Conservation (phyloP, 495 filamentous ascomycete species). For the Penicillium coprophilum region DNA sequence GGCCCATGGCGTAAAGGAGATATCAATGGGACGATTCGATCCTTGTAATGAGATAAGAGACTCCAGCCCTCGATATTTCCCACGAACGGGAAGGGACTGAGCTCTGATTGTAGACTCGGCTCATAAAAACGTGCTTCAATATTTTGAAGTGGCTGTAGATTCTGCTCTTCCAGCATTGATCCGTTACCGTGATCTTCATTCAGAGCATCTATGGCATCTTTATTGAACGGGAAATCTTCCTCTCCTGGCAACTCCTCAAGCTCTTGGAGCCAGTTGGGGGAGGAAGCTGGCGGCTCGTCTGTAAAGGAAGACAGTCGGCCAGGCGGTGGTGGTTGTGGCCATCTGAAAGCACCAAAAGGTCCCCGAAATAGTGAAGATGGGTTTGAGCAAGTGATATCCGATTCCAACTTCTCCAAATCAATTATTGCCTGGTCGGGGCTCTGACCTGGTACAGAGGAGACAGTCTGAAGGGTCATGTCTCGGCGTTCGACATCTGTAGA, state of each 20-base stretch:
- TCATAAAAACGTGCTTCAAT: background rate
- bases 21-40: slow-evolving; percentile 19
- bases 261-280: slow-evolving; percentile 10
- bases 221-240: background rate
- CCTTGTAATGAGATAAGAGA: slow-evolving; percentile 25
- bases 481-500: slow-evolving; percentile 19
- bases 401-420: slow-evolving; percentile 17
- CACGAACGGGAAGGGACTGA: background rate
- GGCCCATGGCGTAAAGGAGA: slow-evolving; percentile 20
- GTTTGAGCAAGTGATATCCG: background rate
- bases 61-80: slow-evolving; percentile 17
- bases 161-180: background rate
- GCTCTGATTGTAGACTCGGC: background rate
- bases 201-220: background rate
- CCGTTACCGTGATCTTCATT: background rate
- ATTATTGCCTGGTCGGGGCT: slow-evolving; percentile 13
- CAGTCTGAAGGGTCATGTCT: slow-evolving; percentile 16
- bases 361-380: slow-evolving; percentile 16
- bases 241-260: background rate
- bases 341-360: slow-evolving; percentile 21
- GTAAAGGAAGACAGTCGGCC: background rate
- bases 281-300: background rate
- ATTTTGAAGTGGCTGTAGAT: background rate
- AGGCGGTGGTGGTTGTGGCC: background rate
- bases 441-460: slow-evolving; percentile 4